These are phyloP conservation scores for Fusarium secorum DNA, from an alignment of 2,329 filamentous ascomycete genomes.

Conservation along the genomic window DNA sequence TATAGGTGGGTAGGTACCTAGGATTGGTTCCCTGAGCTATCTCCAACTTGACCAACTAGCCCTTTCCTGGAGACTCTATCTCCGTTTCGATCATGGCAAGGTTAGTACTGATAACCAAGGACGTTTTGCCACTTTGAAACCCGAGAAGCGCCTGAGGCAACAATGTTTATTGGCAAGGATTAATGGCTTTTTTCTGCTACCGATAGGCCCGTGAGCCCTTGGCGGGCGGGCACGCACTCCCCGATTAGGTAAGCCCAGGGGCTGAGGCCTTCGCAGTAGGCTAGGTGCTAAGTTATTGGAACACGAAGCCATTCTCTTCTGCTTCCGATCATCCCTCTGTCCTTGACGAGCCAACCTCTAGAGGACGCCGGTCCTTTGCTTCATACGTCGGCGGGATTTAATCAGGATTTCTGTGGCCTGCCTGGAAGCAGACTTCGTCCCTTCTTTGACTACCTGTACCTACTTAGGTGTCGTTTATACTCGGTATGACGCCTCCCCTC, in stretches of 20 bases:
- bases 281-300: constrained; percentile 6
- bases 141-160: constrained; percentile 36
- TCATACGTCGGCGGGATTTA: constrained; percentile 41
- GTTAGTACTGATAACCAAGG: neutral
- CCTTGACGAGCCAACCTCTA: constrained; percentile 37
- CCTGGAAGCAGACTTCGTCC: constrained; percentile 51
- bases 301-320: constrained; percentile 37
- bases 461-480: constrained; percentile 35
- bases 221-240: constrained; percentile 2
- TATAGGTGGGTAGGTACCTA: neutral
- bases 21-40: neutral
- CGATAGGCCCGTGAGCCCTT: constrained; percentile 21
- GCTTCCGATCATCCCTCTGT: constrained; percentile 30
- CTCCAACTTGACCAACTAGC: neutral
- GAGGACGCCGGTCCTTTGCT: constrained; percentile 44
- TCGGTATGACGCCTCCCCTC: constrained; percentile 36
- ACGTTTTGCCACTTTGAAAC: neutral
- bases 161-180: constrained; percentile 21
- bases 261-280: constrained; percentile 32
- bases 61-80: constrained; percentile 5
- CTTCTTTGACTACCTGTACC: constrained; percentile 42
- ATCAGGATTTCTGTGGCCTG: constrained; percentile 45
- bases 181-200: constrained; percentile 7
- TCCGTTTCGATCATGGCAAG: neutral
- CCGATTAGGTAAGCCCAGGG: constrained; percentile 43